Conservation (phyloP, 805 yeast genomes). For the Lipomyces yamanashiensis region DNA sequence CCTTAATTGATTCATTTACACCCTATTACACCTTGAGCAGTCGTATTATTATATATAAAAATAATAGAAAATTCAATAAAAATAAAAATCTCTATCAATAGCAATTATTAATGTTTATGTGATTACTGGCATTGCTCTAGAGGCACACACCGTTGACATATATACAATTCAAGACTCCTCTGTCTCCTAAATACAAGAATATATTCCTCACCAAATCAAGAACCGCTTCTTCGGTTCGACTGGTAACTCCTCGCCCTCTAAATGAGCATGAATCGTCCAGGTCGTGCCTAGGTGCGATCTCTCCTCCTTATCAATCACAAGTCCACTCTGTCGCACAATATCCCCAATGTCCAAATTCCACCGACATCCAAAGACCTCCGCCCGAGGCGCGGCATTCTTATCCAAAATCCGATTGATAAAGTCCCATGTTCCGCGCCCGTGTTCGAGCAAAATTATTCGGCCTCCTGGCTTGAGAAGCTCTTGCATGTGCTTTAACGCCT, state of each 20-base stretch:
- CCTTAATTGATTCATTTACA: not conserved
- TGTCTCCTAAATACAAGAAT: too few relatives aligned
- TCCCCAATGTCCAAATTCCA: slow-evolving; percentile 96
- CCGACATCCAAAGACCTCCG: slow-evolving; percentile 94
- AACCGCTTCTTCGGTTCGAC: slow-evolving; percentile 25
- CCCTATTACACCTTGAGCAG: not conserved
- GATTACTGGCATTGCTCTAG: not conserved
- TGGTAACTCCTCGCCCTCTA: slow-evolving; percentile 32
- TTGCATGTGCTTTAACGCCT: slow-evolving; percentile 75
- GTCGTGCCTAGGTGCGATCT: slow-evolving; percentile 91
- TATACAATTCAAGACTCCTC: not conserved
- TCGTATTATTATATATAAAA: too few relatives aligned
- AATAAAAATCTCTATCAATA: too few relatives aligned
- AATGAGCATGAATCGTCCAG: slow-evolving; percentile 43
- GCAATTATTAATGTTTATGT: too few relatives aligned
- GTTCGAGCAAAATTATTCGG: slow-evolving; percentile 83
- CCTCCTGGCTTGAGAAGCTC: slow-evolving; percentile 85
- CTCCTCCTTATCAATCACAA: slow-evolving; percentile 78
- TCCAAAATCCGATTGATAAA: slow-evolving; percentile 81
- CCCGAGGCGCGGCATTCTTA: slow-evolving; percentile 77
- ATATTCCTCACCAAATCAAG: slow-evolving; percentile 22
- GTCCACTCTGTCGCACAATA: slow-evolving; percentile 78
- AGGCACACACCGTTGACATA: not conserved
- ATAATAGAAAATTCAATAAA: too few relatives aligned
- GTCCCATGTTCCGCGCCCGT: slow-evolving; percentile 84